Percentiles rank a stretch among this genome's conserved stretches.
These are phyloP conservation scores for Aurinia saxatilis DNA, from an alignment of 345 rosid genomes.

Conservation along the genomic window DNA sequence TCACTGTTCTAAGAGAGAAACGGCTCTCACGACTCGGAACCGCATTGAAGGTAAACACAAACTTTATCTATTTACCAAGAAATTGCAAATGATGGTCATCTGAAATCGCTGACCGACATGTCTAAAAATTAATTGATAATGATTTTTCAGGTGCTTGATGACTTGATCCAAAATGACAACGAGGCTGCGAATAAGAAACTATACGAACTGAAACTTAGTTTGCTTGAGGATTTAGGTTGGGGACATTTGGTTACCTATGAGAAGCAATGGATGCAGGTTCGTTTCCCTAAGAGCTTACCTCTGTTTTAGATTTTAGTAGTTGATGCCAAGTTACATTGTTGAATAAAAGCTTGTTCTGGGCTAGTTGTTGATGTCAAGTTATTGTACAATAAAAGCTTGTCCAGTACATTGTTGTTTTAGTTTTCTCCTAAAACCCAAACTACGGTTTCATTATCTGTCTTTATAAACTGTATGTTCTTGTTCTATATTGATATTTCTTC, in stretches of 20 bases:
- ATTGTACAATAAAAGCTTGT: conserved; percentile 6
- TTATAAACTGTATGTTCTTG: not conserved
- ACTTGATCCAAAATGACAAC: conserved; percentile 65
- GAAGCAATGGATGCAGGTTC: conserved; percentile 82
- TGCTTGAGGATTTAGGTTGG: conserved; percentile 86
- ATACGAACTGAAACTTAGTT: conserved; percentile 61
- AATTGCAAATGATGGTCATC: not conserved
- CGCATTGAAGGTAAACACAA: conserved; percentile 67
- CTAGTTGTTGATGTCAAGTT: not conserved
- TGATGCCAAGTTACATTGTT: not conserved
- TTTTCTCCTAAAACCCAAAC: not conserved
- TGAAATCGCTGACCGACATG: not conserved
- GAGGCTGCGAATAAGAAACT: conserved; percentile 77
- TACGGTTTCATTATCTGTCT: not conserved
- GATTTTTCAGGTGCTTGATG: conserved; percentile 52
- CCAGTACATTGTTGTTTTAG: not conserved
- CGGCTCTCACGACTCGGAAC: conserved; percentile 65
- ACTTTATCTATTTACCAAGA: not conserved
- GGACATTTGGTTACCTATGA: conserved; percentile 57
- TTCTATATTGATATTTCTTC: not conserved
- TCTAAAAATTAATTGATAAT: not conserved
- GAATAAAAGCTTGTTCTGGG: conserved; percentile 4
- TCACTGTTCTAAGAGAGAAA: conserved; percentile 67
- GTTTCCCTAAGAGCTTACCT: conserved; percentile 71
- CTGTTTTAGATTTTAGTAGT: conserved; percentile 39